These are phyloP conservation scores for Pisolithus orientalis DNA, from an alignment of 768 basidiomycete species.

Conservation along the genomic window DNA sequence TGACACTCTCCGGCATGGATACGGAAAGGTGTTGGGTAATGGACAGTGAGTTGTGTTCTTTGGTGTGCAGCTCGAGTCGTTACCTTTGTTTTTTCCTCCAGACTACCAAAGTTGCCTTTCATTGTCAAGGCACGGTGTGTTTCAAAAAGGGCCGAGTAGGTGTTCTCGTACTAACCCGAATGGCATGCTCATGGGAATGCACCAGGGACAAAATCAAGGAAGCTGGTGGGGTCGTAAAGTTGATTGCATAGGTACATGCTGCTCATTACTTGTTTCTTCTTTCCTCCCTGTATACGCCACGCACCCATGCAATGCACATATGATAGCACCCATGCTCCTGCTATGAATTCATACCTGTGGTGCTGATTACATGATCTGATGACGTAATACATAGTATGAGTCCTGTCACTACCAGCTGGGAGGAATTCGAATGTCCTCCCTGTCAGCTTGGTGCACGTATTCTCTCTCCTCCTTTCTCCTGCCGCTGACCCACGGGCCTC, in stretches of 20 bases:
- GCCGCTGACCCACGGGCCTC: conserved; percentile 3
- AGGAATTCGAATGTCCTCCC: conserved; percentile 17
- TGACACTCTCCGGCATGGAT: conserved; percentile 77
- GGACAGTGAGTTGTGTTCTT: conserved; percentile 55
- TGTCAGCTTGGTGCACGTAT: conserved; percentile 36
- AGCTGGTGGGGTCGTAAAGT: conserved; percentile 89
- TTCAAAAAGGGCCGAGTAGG: conserved; percentile 77
- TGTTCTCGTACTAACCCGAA: conserved; percentile 19
- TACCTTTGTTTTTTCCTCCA: conserved; percentile 18
- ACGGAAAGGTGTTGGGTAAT: conserved; percentile 93
- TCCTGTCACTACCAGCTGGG: neutral
- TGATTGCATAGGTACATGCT: conserved; percentile 65
- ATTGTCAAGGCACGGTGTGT: conserved; percentile 99
- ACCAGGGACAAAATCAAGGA: conserved; percentile 79
- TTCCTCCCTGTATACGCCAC: conserved; percentile 11
- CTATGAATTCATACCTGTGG: neutral
- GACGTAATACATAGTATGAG: neutral
- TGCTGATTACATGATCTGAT: neutral
- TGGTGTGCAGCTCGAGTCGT: neutral
- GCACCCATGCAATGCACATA: conserved; percentile 1
- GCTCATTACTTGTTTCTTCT: conserved; percentile 14
- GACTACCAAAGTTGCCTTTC: conserved; percentile 86
- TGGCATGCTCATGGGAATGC: conserved; percentile 12
- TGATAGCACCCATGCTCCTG: conserved; percentile 9
- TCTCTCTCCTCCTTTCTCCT: neutral